A percentile compares a stretch with the other conserved stretches of the same genome.
These are phyloP conservation scores for Mortierella sp. DNA, from an alignment of 371 early-diverging fungal species.

Conservation along the genomic window DNA sequence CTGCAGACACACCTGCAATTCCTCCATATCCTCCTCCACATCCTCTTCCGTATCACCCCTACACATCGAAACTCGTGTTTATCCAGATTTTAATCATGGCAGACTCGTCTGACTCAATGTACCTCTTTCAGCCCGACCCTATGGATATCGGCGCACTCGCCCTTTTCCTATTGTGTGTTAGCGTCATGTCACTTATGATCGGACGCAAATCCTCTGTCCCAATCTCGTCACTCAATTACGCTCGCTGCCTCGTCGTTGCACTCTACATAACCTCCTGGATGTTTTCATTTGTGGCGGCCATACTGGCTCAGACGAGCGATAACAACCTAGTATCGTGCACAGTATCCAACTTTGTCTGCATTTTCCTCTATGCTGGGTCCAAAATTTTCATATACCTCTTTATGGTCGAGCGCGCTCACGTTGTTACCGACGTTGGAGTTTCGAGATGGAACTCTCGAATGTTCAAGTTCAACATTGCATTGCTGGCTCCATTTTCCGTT, in stretches of 20 bases:
- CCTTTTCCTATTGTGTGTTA: constrained; percentile 56
- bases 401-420: constrained; percentile 66
- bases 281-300: constrained; percentile 58
- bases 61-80: no score
- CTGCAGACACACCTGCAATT: no score
- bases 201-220: constrained; percentile 62
- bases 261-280: constrained; percentile 63
- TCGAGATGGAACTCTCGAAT: constrained; percentile 54
- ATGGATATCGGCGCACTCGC: constrained; percentile 57
- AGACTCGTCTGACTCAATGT: no score
- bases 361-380: constrained; percentile 59
- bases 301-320: constrained; percentile 63
- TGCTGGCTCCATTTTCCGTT: constrained; percentile 62
- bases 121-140: constrained; percentile 36
- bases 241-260: constrained; percentile 58
- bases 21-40: no score
- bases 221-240: constrained; percentile 55
- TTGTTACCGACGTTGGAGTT: constrained; percentile 60
- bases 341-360: constrained; percentile 59
- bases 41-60: no score
- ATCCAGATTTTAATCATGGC: no score
- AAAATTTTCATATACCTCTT: constrained; percentile 66
- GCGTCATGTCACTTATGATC: constrained; percentile 57
- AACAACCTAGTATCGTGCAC: constrained; percentile 63
- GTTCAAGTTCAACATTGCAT: constrained; percentile 61